These are phyloP conservation scores for Scleroderma citrinum DNA, from an alignment of 768 basidiomycete genomes.

Conservation along the genomic window DNA sequence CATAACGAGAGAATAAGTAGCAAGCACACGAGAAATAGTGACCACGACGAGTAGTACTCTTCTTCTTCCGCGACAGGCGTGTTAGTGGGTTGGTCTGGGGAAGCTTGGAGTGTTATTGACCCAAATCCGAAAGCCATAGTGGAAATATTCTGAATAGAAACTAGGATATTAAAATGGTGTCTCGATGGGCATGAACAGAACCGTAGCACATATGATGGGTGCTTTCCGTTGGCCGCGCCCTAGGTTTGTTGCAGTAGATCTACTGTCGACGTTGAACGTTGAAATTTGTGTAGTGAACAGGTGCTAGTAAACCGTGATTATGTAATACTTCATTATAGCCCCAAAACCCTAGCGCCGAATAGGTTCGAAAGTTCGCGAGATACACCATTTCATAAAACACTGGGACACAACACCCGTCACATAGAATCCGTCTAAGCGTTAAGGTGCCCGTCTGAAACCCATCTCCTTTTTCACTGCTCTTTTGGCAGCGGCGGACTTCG, in stretches of 20 bases:
- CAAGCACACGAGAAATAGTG: slow-evolving; percentile 86
- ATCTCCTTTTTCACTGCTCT: no score
- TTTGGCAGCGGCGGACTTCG: no score
- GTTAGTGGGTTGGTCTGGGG: slow-evolving; percentile 22
- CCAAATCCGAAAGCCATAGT: slow-evolving; percentile 35
- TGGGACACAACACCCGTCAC: no score
- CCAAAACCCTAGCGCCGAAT: no score
- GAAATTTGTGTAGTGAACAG: no score
- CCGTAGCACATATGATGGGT: neutral
- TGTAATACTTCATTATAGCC: no score
- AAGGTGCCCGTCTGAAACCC: no score
- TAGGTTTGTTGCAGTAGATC: neutral
- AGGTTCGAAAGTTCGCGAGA: no score
- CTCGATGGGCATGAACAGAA: neutral
- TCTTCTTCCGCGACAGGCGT: slow-evolving; percentile 60
- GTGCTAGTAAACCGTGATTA: no score
- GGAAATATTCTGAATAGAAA: slow-evolving; percentile 7
- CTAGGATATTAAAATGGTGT: neutral
- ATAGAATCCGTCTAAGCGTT: no score
- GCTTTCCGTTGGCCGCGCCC: neutral
- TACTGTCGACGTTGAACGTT: no score
- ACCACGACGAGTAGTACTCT: slow-evolving; percentile 90
- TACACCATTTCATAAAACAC: no score
- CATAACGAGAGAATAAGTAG: slow-evolving; percentile 91
- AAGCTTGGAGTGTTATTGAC: slow-evolving; percentile 28